These are phyloP conservation scores for Melastoma candidum DNA, from an alignment of 441 rosid genomes.

Conservation along the genomic window DNA sequence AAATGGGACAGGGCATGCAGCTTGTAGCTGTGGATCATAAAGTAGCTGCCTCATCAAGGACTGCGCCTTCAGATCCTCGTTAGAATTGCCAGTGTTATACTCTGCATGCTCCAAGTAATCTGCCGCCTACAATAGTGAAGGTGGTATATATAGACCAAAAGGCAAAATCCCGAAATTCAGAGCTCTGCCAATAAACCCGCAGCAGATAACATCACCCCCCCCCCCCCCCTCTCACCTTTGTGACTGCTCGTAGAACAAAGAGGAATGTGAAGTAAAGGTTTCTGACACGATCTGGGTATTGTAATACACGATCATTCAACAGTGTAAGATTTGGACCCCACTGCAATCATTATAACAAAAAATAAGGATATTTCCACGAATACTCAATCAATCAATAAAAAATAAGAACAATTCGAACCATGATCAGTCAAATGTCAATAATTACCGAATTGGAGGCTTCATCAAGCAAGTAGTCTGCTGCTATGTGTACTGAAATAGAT, in stretches of 20 bases:
- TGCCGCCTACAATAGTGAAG: slow-evolving; percentile 39
- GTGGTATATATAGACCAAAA: not conserved
- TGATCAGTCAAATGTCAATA: slow-evolving; percentile 3
- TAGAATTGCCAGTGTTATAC: slow-evolving; percentile 58
- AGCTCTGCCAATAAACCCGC: too few species aligned
- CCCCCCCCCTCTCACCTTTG: slow-evolving; percentile 75
- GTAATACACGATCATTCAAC: slow-evolving; percentile 68
- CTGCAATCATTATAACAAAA: slow-evolving; percentile 29
- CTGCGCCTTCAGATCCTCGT: slow-evolving; percentile 65
- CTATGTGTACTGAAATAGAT: slow-evolving; percentile 75
- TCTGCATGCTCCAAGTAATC: slow-evolving; percentile 74
- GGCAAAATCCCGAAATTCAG: too few species aligned
- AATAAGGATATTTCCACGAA: too few species aligned
- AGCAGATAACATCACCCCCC: too few species aligned
- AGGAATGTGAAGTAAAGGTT: slow-evolving; percentile 80
- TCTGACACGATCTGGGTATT: slow-evolving; percentile 71
- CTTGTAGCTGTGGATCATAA: slow-evolving; percentile 51
- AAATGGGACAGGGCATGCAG: slow-evolving; percentile 89
- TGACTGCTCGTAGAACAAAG: slow-evolving; percentile 81
- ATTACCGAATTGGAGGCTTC: slow-evolving; percentile 55
- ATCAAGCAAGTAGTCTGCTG: slow-evolving; percentile 73
- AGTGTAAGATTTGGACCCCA: slow-evolving; percentile 78
- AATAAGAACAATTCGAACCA: not conserved
- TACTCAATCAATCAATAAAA: not conserved
- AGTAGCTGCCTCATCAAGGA: slow-evolving; percentile 70